These are phyloP conservation scores for Candida fluviatilis DNA, from an alignment of 805 yeast genomes.

Conservation along the genomic window DNA sequence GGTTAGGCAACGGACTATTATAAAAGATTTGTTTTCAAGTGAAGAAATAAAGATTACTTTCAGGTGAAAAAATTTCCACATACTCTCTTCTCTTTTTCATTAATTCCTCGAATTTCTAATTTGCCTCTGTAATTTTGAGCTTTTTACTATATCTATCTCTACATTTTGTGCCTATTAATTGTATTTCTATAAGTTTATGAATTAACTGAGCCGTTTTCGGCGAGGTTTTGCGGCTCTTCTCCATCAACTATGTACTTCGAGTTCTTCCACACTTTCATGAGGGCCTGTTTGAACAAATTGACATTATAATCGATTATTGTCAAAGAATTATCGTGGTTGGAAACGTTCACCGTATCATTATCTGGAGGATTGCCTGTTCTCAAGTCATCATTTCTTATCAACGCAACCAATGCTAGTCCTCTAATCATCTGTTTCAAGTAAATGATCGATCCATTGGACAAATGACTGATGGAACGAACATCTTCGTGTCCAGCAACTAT, in stretches of 20 bases:
- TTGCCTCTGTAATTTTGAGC: too few species aligned
- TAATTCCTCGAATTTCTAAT: too few species aligned
- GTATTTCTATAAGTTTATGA: constrained; percentile 6
- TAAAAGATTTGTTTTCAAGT: background rate
- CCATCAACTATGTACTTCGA: constrained; percentile 18
- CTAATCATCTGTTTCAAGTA: constrained; percentile 89
- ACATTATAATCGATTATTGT: constrained; percentile 88
- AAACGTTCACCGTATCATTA: constrained; percentile 27
- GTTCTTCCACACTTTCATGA: constrained; percentile 67
- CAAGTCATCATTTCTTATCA: constrained; percentile 62
- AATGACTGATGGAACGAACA: constrained; percentile 64
- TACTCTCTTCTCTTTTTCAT: too few species aligned
- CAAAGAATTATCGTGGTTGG: constrained; percentile 34
- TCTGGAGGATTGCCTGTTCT: constrained; percentile 24
- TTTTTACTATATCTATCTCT: too few species aligned
- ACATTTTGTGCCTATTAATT: too few species aligned
- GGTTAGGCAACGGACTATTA: background rate
- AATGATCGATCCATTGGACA: constrained; percentile 80
- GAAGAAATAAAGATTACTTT: too few species aligned
- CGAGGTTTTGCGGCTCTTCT: background rate
- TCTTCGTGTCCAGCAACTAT: constrained; percentile 20
- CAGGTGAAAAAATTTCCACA: too few species aligned
- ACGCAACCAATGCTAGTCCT: constrained; percentile 86
- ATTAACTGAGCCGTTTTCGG: constrained; percentile 3
- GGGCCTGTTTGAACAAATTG: constrained; percentile 68